These are phyloP conservation scores for Fonsecaea nubica DNA, from an alignment of 2,329 filamentous ascomycete genomes.

Conservation along the genomic window DNA sequence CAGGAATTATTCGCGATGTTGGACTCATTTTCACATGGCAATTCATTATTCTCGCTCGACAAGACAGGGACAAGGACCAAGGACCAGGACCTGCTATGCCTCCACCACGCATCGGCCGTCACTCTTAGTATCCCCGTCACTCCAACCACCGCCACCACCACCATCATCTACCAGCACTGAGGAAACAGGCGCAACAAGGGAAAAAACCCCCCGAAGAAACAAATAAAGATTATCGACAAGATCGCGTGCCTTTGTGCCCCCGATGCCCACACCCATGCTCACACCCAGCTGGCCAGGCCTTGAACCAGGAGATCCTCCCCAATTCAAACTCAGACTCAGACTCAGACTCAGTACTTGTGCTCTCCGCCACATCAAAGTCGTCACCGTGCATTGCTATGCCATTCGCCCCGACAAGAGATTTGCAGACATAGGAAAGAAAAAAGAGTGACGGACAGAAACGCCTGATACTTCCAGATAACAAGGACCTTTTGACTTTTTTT, in stretches of 20 bases:
- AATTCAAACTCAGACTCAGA: not conserved
- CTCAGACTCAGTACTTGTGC: not conserved
- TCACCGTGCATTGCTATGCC: constrained; percentile 6
- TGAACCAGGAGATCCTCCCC: not conserved
- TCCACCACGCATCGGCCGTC: not conserved
- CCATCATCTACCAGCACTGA: not conserved
- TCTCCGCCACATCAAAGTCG: constrained; percentile 6
- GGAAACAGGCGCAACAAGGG: not conserved
- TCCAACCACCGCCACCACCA: not conserved
- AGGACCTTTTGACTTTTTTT: not conserved
- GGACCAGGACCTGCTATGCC: too few species aligned
- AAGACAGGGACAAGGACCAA: too few species aligned
- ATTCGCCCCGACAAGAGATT: not conserved
- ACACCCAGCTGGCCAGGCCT: not conserved
- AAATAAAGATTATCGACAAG: not conserved
- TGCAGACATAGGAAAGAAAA: constrained; percentile 4
- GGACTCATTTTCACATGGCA: too few species aligned
- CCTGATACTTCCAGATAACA: not conserved
- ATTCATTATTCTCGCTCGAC: not conserved
- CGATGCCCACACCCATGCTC: not conserved
- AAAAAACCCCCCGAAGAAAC: not conserved
- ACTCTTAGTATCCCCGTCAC: not conserved
- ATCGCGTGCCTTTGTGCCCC: not conserved
- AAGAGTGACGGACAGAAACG: not conserved
- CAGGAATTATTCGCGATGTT: too few species aligned